Evolutionary conservation across 495 filamentous ascomycete species (phyloP), one percentile per base, ranked within the genome.

Genomic region (Letharia columbiana): DNA sequence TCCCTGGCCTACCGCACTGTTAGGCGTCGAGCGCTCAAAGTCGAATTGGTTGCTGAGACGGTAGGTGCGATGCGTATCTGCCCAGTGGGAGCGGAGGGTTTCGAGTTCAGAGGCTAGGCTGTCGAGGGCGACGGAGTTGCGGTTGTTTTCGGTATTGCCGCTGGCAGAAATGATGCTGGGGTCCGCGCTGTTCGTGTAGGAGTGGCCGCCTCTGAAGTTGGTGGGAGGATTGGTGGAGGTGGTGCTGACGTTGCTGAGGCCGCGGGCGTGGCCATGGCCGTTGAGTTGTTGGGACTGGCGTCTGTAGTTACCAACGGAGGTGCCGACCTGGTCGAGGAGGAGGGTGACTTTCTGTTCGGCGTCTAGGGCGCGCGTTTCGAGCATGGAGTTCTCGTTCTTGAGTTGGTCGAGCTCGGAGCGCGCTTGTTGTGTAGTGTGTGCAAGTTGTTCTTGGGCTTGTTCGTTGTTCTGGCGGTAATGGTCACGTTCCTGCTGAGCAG

Each of bases 41-140:
- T 96, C 93, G 71, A 96, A 93, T 18, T 84, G 79, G 69, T 86
- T 92, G 74, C 89, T 93, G 56, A 96, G 79, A 20, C 93, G 87
- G 73, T 97, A 96, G 68, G 89, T 93, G 76, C 92, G 92, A 77
- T 92, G 96, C 50, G 91, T 96, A 57, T 88, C 88, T 76, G 98
- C 92, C 93, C 95, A 98, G 67, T 96, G 94, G 42, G 79, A 87
- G 42, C 93, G 87, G 49, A 98, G 81, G 23, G 88, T 84, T 65
- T 98, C 94, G 7, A 99, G 84, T 76, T 99, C 94, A 62, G 85
- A 88, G 31, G 95, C 93, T 5, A 99, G 83, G 54, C 87, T 91
- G 73, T 98, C 94, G 12, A 99, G 81, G 23, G 94, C 94, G 71
- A 91, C 83, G 40, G 88, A 91, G 69, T 91, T 91, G 64, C 92